Evolutionary conservation across 495 filamentous ascomycete genomes (phyloP).

Genomic region (Penicillium robsamsonii): DNA sequence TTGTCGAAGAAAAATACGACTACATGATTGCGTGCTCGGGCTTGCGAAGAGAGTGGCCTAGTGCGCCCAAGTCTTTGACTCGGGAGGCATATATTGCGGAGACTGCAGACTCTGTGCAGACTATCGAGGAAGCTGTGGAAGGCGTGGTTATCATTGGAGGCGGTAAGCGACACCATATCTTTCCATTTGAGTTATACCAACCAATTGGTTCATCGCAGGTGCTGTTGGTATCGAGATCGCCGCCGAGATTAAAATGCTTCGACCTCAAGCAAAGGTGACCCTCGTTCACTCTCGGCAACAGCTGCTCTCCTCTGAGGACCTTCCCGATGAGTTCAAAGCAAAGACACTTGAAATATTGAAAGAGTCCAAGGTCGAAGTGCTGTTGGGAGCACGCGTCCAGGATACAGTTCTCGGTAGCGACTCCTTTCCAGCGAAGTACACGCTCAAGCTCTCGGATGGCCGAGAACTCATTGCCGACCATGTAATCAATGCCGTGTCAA

Average conservation of each 20-base stretch:
- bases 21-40: conserved; percentile 57
- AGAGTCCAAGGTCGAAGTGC: conserved; percentile 50
- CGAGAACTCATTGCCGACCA: conserved; percentile 45
- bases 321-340: conserved; percentile 57
- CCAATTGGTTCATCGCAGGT: conserved; percentile 25
- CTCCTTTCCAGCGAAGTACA: conserved; percentile 30
- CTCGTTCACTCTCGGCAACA: conserved; percentile 57
- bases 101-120: conserved; percentile 19
- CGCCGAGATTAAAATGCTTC: conserved; percentile 53
- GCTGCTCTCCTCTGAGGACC: conserved; percentile 57
- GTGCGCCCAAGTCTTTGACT: conserved; percentile 50
- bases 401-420: conserved; percentile 17
- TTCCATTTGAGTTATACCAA: conserved; percentile 6
- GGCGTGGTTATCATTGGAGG: conserved; percentile 49
- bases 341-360: conserved; percentile 43
- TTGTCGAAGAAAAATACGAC: conserved; percentile 47
- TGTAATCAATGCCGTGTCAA: conserved; percentile 54
- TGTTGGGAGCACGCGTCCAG: conserved; percentile 1
- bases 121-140: conserved; percentile 15
- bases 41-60: conserved; percentile 54
- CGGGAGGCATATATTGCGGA: conserved; percentile 53
- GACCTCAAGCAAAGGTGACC: conserved; percentile 50
- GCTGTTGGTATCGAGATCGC: conserved; percentile 66
- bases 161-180: background rate
- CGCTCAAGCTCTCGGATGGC: conserved; percentile 52